phyloP scores from a whole-genome alignment of 2,329 filamentous ascomycete genomes.

The Aspergillus felis region DNA sequence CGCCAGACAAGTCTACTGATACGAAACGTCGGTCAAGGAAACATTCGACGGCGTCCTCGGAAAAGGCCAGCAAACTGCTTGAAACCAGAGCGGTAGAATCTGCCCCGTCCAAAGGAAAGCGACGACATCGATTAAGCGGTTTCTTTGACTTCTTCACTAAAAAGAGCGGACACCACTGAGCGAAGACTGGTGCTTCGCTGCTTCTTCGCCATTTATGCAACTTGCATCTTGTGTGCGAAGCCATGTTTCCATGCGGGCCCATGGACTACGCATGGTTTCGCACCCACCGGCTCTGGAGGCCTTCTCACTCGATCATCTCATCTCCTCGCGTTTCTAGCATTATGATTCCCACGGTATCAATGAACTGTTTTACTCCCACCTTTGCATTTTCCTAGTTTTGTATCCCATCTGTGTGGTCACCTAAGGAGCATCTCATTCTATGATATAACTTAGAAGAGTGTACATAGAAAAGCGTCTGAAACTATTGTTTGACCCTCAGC shows the following conservation, averaged over 20 bases:
- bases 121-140: slow-evolving; percentile 29
- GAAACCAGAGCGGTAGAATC: slow-evolving; percentile 4
- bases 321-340: background rate
- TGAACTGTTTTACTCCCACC: background rate
- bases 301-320: background rate
- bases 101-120: slow-evolving; percentile 22
- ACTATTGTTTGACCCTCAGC: background rate
- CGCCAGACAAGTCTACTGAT: background rate
- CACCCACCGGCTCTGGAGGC: background rate
- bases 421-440: background rate
- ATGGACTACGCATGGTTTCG: background rate
- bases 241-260: background rate
- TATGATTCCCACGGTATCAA: background rate
- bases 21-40: background rate
- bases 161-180: slow-evolving; percentile 20
- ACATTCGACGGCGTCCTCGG: background rate
- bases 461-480: background rate
- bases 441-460: background rate
- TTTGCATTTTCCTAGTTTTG: background rate
- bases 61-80: slow-evolving; percentile 3
- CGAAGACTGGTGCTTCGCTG: slow-evolving; percentile 1
- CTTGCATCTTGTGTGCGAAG: background rate
- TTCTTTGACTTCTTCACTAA: slow-evolving; percentile 28
- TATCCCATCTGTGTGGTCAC: background rate
- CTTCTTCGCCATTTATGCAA: background rate